Evolutionary conservation across 345 rosid genomes (phyloP), one percentile per base, ranked within the genome.

Genomic region (Nephelium lappaceum): DNA sequence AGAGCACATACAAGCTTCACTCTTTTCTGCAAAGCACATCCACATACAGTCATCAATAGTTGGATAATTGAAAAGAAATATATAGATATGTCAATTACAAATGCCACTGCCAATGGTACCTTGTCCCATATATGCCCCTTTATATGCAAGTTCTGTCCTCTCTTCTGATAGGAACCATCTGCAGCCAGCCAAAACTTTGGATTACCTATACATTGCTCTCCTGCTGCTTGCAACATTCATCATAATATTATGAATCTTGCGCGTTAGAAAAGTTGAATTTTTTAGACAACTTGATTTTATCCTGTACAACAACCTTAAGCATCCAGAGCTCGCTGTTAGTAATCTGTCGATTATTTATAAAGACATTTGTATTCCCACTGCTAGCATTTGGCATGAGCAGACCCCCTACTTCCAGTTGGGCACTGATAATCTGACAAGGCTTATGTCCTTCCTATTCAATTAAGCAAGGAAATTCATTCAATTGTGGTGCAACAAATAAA

Each of bases 371-470:
- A 83, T 88, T 91, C 62, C 99, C 99, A 5, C 91, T 89, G 90
- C 98, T 96, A 25, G 92, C 97, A 14, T 80, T 10, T 70, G 0
- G 3, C 42, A 6, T 67, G 38, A 94, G 80, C 55, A 57, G 60
- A 70, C 86, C 95, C 45, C 99, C 93, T 67, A 96, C 72, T 73
- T 27, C 43, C 76, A 93, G 77, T 18, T 84, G 79, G 43, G 85
- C 84, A 72, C 89, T 87, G 77, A 96, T 90, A 78, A 94, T 89
- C 83, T 93, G 94, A 78, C 88, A 85, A 58, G 97, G 99, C 65
- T 85, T 89, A 62, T 89, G 80, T 75, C 97, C 99, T 67, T 84
- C 83, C 99, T 96, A 92, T 80, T 76, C 71, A 79, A 83, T n/a
- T 53, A 73, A 39, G 19, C 60, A 70, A 67, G 41, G 79, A 69